phyloP scores from a whole-genome alignment of 768 basidiomycete genomes.

The Pleurotus eryngii region DNA sequence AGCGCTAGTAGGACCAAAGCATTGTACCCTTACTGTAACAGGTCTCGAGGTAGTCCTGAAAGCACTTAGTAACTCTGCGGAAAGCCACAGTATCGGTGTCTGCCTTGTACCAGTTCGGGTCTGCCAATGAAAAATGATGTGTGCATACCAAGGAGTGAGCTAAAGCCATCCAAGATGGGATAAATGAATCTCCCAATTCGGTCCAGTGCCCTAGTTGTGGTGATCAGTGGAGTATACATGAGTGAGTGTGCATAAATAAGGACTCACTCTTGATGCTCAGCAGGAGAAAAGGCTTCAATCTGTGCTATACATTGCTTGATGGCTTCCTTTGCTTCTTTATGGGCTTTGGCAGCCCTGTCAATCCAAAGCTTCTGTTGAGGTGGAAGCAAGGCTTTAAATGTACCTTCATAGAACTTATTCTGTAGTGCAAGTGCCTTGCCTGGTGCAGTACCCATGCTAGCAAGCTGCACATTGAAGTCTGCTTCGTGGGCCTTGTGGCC shows the following conservation, averaged over 20 bases:
- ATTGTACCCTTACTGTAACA: constrained; percentile 6
- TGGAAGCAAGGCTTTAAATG: background rate
- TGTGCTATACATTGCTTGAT: no score
- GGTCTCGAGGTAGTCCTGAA: constrained; percentile 5
- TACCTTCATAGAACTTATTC: background rate
- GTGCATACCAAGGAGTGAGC: no score
- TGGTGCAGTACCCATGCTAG: background rate
- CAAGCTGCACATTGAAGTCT: background rate
- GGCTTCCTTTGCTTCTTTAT: background rate
- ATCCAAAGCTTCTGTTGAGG: background rate
- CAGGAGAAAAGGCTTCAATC: no score
- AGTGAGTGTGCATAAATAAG: no score
- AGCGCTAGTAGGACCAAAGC: background rate
- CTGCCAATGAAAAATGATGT: no score
- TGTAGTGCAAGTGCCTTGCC: background rate
- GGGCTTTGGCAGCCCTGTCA: background rate
- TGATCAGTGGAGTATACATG: no score
- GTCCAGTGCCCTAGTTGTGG: no score
- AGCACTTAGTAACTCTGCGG: background rate
- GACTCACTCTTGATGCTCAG: no score
- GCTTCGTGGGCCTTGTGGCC: background rate
- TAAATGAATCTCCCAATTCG: no score
- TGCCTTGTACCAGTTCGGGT: no score
- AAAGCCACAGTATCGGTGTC: background rate
- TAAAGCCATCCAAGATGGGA: no score